phyloP scores from a whole-genome alignment of 768 basidiomycete genomes.

The Tremella yokohamensis region DNA sequence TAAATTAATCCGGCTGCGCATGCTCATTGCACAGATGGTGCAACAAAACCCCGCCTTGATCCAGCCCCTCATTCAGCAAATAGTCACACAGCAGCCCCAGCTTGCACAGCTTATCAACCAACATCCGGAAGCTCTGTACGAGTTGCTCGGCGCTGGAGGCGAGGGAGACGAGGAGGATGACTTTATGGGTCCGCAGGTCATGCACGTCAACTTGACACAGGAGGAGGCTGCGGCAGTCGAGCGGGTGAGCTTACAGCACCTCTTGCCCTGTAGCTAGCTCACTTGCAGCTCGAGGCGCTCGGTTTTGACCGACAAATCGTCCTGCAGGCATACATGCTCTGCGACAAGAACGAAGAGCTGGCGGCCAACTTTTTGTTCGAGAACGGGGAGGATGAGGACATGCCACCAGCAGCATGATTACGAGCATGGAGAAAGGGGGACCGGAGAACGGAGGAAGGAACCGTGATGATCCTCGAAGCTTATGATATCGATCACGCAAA shows the following conservation, averaged over 20 bases:
- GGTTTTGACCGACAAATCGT: conserved; percentile 79
- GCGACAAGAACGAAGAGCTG: conserved; percentile 94
- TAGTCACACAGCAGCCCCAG: conserved; percentile 68
- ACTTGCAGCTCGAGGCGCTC: conserved; percentile 68
- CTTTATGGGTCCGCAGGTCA: conserved; percentile 54
- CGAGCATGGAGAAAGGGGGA: background rate
- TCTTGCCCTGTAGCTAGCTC: background rate
- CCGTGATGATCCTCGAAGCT: background rate
- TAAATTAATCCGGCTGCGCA: background rate
- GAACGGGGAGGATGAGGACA: conserved; percentile 53
- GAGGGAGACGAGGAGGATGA: conserved; percentile 51
- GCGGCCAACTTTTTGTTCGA: conserved; percentile 95
- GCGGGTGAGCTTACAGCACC: conserved; percentile 60
- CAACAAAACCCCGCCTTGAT: conserved; percentile 71
- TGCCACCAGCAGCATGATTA: conserved; percentile 11
- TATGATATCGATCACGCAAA: background rate
- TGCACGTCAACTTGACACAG: conserved; percentile 65
- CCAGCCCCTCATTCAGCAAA: conserved; percentile 78
- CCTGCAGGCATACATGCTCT: conserved; percentile 76
- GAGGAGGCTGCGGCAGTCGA: conserved; percentile 87
- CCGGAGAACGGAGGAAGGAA: background rate
- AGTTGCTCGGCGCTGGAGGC: conserved; percentile 59
- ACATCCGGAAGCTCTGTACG: conserved; percentile 68
- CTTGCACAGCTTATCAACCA: conserved; percentile 65
- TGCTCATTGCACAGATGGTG: conserved; percentile 56